These are phyloP conservation scores for Globisporangium cystogenes DNA, from an alignment of 352 stramenopile genomes.

Conservation along the genomic window DNA sequence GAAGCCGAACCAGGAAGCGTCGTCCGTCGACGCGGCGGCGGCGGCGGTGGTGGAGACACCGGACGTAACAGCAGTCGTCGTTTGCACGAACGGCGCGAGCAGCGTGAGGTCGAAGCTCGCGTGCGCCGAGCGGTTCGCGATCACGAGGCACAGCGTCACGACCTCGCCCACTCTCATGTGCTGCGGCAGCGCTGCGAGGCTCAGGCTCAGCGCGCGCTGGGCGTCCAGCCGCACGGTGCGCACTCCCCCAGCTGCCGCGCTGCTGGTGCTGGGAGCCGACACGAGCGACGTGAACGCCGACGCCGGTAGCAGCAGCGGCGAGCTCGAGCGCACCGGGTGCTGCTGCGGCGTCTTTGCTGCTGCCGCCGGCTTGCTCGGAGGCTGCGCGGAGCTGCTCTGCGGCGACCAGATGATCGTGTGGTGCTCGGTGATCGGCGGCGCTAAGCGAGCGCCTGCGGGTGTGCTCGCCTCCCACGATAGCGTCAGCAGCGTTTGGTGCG, in stretches of 20 bases:
- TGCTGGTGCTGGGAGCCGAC: not conserved
- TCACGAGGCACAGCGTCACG: constrained; percentile 39
- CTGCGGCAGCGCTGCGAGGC: constrained; percentile 23
- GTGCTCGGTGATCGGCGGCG: constrained; percentile 49
- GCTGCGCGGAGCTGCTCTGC: constrained; percentile 5
- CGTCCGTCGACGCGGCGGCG: no score
- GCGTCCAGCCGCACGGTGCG: constrained; percentile 23
- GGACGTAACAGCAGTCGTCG: constrained; percentile 2
- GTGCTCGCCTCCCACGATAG: constrained; percentile 45
- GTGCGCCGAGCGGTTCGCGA: constrained; percentile 43
- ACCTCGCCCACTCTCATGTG: constrained; percentile 15
- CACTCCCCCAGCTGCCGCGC: constrained; percentile 1
- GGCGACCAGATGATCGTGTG: constrained; percentile 66
- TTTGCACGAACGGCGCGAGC: constrained; percentile 22
- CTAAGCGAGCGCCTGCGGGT: not conserved
- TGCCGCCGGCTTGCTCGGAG: not conserved
- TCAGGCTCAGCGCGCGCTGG: constrained; percentile 39
- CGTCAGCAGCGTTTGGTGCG: constrained; percentile 52
- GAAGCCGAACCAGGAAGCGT: constrained; percentile 34
- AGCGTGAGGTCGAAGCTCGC: constrained; percentile 64
- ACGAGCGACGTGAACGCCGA: constrained; percentile 5
- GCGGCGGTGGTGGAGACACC: not conserved
- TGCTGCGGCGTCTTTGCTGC: not conserved
- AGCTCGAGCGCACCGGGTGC: not conserved
- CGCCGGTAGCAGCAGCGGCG: not conserved